Base-by-base conservation (phyloP, 768 basidiomycete genomes). In the Mycena maculata region DNA sequence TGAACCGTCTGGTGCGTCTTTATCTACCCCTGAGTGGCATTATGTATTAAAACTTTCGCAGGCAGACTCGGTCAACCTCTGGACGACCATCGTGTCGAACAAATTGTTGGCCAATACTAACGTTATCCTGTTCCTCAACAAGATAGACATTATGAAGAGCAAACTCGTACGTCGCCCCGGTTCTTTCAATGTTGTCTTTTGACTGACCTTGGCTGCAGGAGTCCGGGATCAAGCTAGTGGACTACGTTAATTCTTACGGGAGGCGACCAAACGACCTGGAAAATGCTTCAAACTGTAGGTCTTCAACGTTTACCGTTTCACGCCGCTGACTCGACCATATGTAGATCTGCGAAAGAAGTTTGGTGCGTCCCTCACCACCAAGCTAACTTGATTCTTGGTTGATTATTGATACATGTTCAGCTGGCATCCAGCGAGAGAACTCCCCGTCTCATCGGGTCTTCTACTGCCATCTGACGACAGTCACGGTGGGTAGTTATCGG, bases 71-170 rank as follows among this genome's bases (percentile, higher is more conserved):
- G 87, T 92, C 58, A 81, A 89, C 48, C 81, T 94, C 12, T 94
- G 92, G 92, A 89, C 87, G 59, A 83, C 85, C 18, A 86, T 94
- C 22, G 90, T 90, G 68, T 85, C 86, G 30, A 93, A 93, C 79
- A 87, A 84, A 71, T 85, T 94, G 27, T 83, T 94, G 6, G 87
- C 86, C 47, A 81, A 85, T 48, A 91, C 93, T 31, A 90, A 92
- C 69, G 81, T 93, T 36, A 90, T 94, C 65, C 82, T 94, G 49
- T 94, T 94, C 81, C 81, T 94, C 57, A 94, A 94, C 80, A 94
- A 94, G 75, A 90, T 90, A 65, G 92, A 93, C 72, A 90, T 93
- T 65, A 78, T 94, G 59, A 86, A 86, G 65, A 71, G 82, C 48
- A 93, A 93, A 72, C 85, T 93, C 13, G 78, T 70, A 42, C 60